Base-by-base conservation (phyloP, 768 basidiomycete species). In the Boletellus ananiceps region DNA sequence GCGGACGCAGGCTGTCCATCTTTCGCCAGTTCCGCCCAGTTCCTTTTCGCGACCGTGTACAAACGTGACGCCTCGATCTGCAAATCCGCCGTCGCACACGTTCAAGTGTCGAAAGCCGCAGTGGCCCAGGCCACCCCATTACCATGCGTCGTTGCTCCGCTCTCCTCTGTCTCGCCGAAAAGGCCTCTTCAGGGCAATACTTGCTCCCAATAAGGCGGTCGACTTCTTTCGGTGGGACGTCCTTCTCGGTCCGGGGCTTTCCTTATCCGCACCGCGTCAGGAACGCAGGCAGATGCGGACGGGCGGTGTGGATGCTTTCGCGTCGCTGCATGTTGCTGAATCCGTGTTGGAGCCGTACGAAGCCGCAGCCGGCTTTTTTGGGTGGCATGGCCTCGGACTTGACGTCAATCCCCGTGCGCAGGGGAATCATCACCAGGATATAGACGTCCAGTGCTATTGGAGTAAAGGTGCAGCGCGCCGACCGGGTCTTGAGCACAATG, bases 221-320 rank as follows among this genome's bases (percentile, higher is more conserved):
- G 63, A 65, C 50, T 66, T 63, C 15, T 65, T 65, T 48, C 62
- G 61, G 1, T 46, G 54, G 55, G 63, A 65, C 40, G 5, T 52
- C 32, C 47, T 54, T 27, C 11, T 49, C 25, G 47, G 42, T 11
- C 13, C 49, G 7, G 27, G 43, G 15, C 33, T 46, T 18, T 34
- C 51, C 34, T 33, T 43, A 25, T 42, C 35, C 9, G 25, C 34
- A 5, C 36, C 44, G 0, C 19, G 46, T 32, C 49, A 23, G 13
- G 46, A 40, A 43, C 46, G 19, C 21, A 25, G 40, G 19, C 35
- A 5, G 29, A 43, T 16, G 25, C 47, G 42, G 32, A 11, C 29
- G 32, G 18, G 3, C 29, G 2, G 29, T 5, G 16, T 23, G 11
- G 33, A 46, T 42, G 38, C 25, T 5, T 40, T 29, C 16, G 9